phyloP scores from a whole-genome alignment of 2,329 filamentous ascomycete species.

The Zasmidium citrigriseum region DNA sequence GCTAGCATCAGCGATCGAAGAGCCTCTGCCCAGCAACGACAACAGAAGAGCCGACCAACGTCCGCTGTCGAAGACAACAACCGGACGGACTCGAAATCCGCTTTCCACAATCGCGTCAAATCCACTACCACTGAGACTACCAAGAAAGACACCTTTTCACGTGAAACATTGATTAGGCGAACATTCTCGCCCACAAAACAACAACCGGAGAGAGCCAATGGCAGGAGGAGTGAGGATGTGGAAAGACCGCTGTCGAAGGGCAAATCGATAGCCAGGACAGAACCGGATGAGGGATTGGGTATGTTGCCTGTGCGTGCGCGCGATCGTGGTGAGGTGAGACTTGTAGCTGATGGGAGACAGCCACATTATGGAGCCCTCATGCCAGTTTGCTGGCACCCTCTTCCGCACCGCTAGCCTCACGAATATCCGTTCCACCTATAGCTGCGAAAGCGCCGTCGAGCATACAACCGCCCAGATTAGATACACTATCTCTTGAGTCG shows the following conservation, averaged over 20 bases:
- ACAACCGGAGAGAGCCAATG: constrained; percentile 10
- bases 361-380: constrained; percentile 72
- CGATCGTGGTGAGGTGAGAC: neutral
- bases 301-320: constrained; percentile 21
- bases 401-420: constrained; percentile 69
- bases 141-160: constrained; percentile 17
- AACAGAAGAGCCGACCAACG: constrained; percentile 28
- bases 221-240: constrained; percentile 19
- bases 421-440: constrained; percentile 62
- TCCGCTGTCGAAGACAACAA: constrained; percentile 21
- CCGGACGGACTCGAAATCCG: constrained; percentile 17
- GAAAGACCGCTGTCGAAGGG: constrained; percentile 21
- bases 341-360: constrained; percentile 14
- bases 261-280: constrained; percentile 8
- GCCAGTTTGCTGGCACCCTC: constrained; percentile 72
- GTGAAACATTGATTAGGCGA: constrained; percentile 22
- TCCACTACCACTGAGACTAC: constrained; percentile 23
- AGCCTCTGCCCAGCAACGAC: constrained; percentile 27
- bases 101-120: constrained; percentile 18
- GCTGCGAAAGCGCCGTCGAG: constrained; percentile 68
- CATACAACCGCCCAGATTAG: constrained; percentile 68
- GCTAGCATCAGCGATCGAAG: constrained; percentile 30
- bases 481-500: constrained; percentile 71
- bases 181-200: constrained; percentile 23
- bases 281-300: constrained; percentile 18